Conservation (phyloP, 1,139 yeast genomes). For the Meyerozyma smithsonii region DNA sequence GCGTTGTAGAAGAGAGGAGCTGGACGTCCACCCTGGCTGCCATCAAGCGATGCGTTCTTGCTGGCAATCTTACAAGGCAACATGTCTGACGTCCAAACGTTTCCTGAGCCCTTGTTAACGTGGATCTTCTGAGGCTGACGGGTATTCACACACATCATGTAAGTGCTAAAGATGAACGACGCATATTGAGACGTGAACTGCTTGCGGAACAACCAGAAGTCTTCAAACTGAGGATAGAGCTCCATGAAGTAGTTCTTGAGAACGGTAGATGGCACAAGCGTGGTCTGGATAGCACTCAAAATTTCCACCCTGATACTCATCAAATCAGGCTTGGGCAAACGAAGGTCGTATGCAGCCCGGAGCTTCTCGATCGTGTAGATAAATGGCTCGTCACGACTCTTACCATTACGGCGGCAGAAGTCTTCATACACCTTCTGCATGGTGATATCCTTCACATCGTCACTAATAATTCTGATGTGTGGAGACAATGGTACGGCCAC, state of each 20-base stretch:
- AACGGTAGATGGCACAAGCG: constrained; percentile 81
- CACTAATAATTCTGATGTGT: constrained; percentile 87
- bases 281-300: constrained; percentile 80
- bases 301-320: constrained; percentile 88
- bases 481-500: constrained; percentile 93
- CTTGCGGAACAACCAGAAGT: constrained; percentile 95
- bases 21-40: constrained; percentile 50
- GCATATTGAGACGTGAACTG: constrained; percentile 96
- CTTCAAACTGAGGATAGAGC: constrained; percentile 76
- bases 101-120: constrained; percentile 77
- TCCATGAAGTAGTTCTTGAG: constrained; percentile 63
- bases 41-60: constrained; percentile 55
- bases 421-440: constrained; percentile 88
- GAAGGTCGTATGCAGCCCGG: constrained; percentile 89
- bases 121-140: constrained; percentile 93
- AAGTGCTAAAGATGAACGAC: constrained; percentile 88
- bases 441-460: constrained; percentile 70
- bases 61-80: constrained; percentile 78
- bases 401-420: constrained; percentile 68
- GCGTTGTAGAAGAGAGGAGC: constrained; percentile 89
- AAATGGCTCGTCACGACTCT: constrained; percentile 85
- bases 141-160: constrained; percentile 89
- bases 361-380: constrained; percentile 81
- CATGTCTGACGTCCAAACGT: constrained; percentile 94
- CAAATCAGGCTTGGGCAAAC: constrained; percentile 88